phyloP scores from a whole-genome alignment of 2,329 filamentous ascomycete species.

The Pyrenophora graminea region DNA sequence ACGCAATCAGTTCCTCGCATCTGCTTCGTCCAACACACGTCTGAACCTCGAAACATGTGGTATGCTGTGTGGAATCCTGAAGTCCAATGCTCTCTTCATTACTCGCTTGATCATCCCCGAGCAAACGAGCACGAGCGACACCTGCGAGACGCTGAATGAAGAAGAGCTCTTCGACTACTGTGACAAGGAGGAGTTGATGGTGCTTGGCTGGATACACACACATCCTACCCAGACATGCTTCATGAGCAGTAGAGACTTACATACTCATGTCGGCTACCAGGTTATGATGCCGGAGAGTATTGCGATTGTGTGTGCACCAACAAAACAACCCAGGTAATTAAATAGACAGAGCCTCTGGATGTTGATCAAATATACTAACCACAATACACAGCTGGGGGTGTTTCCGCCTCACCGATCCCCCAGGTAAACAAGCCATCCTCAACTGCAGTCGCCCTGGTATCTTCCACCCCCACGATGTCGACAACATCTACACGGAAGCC shows the following conservation, averaged over 20 bases:
- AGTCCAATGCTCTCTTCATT: slow-evolving; percentile 93
- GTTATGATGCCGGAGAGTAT: slow-evolving; percentile 96
- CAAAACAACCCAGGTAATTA: slow-evolving; percentile 72
- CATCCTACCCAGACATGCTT: slow-evolving; percentile 97
- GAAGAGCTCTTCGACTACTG: slow-evolving; percentile 86
- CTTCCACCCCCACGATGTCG: slow-evolving; percentile 77
- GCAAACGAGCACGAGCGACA: slow-evolving; percentile 87
- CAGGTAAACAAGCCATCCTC: slow-evolving; percentile 82
- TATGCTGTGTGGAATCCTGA: slow-evolving; percentile 85
- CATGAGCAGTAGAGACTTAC: slow-evolving; percentile 91
- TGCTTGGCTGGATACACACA: slow-evolving; percentile 97
- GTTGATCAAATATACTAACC: neutral
- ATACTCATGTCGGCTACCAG: slow-evolving; percentile 93
- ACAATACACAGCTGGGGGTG: slow-evolving; percentile 72
- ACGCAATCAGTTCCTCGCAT: slow-evolving; percentile 71
- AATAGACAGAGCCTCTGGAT: neutral
- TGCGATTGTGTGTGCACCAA: slow-evolving; percentile 93
- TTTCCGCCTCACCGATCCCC: slow-evolving; percentile 91
- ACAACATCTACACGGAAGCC: slow-evolving; percentile 79
- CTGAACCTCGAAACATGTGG: slow-evolving; percentile 92
- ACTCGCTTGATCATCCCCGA: slow-evolving; percentile 87
- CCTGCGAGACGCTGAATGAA: slow-evolving; percentile 92
- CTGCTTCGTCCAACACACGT: slow-evolving; percentile 76
- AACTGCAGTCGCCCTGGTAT: slow-evolving; percentile 76
- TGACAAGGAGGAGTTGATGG: slow-evolving; percentile 78